Base-by-base conservation (phyloP, 495 filamentous ascomycete genomes). In the Aspergillus steynii region DNA sequence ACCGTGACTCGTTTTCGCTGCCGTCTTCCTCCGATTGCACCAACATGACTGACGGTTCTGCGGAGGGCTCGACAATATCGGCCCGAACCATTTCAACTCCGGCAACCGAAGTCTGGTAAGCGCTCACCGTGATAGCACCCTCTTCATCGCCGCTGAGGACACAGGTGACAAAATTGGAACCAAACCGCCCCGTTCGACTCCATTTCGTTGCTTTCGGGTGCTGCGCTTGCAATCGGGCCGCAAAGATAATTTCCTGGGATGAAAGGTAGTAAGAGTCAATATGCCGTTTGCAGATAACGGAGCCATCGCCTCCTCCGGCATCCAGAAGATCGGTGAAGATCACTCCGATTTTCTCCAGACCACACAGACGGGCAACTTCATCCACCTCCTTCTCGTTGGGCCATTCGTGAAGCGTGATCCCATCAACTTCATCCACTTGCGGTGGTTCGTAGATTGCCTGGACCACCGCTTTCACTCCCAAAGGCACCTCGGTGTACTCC, bases 381-480 rank as follows among this genome's bases (percentile, higher is more conserved):
- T 96, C 87, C 42, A 97, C 80, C 8, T 91, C 90, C 45, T 88
- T 79, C 76, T 97, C 93, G 60, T 92, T 91, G 25, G 88, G 86
- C 95, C 95, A 99, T 7, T 92, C 83, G 59, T 88, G 86, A 29
- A 98, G 80, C 1, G 93, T 92, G 32, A 97, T 83, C 8, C 95
- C 95, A 71, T 99, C 95, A n/a, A 89, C 68, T 70, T 99, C 95
- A 65, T 90, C 85, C 53, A 91, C 78, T 68, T 99, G 95, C 3
- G 96, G 96, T 5, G 93, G 91, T 67, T 99, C 95, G 64, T 97
- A 99, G 63, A 99, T 96, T 31, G 95, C 94, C 74, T 99, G 94
- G 0, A 99, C 93, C 8, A 99, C 87, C 2, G 95, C 95, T 73
- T 99, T 99, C 49, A 98, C 85, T 6, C 95, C 95, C 0, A 99